Conservation (phyloP, 306 rosid genomes). For the Malus orientalis region DNA sequence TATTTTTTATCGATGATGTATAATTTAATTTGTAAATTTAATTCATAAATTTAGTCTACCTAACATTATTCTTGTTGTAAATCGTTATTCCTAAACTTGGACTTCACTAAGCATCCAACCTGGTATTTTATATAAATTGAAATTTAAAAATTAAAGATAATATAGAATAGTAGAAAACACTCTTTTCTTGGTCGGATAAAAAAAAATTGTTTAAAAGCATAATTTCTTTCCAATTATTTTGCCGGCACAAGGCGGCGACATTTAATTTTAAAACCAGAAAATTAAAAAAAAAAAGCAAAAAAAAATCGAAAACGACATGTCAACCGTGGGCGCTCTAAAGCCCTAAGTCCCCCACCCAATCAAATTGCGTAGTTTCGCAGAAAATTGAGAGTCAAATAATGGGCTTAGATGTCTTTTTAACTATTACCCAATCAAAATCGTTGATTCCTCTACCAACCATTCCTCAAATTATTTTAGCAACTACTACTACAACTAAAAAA, state of each 20-base stretch:
- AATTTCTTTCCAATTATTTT: not conserved
- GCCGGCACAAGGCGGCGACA: not conserved
- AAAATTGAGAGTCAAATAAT: constrained; percentile 14
- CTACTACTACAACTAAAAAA: too few relatives aligned
- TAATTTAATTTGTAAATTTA: too few relatives aligned
- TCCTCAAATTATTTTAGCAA: not conserved
- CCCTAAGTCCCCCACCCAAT: not conserved
- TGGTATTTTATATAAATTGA: not conserved
- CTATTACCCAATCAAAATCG: not conserved
- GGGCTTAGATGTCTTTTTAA: constrained; percentile 1
- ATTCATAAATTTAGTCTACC: too few relatives aligned
- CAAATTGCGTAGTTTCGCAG: not conserved
- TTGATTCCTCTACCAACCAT: not conserved
- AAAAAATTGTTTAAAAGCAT: not conserved
- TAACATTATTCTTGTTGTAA: not conserved
- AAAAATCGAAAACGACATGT: not conserved
- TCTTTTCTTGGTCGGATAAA: not conserved
- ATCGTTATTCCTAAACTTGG: not conserved
- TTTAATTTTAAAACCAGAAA: not conserved
- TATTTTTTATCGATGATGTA: too few relatives aligned
- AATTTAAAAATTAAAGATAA: not conserved
- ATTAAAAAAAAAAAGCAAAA: not conserved
- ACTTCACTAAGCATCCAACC: not conserved
- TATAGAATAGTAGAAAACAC: not conserved
- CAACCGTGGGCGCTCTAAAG: not conserved